Evolutionary conservation across 225 moss, liverwort and hornwort species (phyloP).

Genomic region (Marchantia paleacea): DNA sequence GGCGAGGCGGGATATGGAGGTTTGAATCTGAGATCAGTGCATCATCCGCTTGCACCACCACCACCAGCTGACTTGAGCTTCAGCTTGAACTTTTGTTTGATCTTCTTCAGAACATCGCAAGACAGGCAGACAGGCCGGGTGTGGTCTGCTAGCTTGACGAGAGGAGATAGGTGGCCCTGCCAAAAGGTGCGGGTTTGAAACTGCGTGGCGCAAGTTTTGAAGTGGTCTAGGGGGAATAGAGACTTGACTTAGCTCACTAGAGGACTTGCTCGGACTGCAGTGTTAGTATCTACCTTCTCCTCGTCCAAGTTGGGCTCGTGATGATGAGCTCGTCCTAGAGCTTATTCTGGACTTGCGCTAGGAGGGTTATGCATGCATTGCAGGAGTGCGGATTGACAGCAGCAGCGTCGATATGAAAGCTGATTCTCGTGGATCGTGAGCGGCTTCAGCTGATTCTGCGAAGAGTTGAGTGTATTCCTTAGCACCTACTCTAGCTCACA

Average conservation of each 20-base stretch:
- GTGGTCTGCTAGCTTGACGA: background rate
- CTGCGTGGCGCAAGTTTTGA: background rate
- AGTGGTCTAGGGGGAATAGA: no score
- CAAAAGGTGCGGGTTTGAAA: slow-evolving; percentile 9
- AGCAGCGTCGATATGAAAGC: background rate
- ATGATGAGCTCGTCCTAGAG: background rate
- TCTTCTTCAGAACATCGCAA: background rate
- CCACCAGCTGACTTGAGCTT: background rate
- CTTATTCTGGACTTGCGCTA: background rate
- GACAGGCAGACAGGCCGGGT: background rate
- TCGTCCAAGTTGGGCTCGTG: background rate
- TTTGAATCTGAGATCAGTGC: background rate
- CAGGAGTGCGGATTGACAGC: background rate
- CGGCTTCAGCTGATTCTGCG: background rate
- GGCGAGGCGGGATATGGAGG: slow-evolving; percentile 6
- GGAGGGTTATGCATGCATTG: background rate
- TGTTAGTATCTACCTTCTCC: background rate
- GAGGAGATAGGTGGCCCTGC: background rate
- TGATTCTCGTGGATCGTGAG: background rate
- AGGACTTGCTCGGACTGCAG: background rate
- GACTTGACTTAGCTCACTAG: no score
- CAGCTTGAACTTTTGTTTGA: background rate
- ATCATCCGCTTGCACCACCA: background rate
- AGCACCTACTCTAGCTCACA: background rate
- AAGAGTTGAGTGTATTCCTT: background rate